A percentile compares a stretch with the other conserved stretches of the same genome.
Evolutionary conservation across 805 yeast genomes (phyloP).

Genomic region (Kuraishia piskuri): DNA sequence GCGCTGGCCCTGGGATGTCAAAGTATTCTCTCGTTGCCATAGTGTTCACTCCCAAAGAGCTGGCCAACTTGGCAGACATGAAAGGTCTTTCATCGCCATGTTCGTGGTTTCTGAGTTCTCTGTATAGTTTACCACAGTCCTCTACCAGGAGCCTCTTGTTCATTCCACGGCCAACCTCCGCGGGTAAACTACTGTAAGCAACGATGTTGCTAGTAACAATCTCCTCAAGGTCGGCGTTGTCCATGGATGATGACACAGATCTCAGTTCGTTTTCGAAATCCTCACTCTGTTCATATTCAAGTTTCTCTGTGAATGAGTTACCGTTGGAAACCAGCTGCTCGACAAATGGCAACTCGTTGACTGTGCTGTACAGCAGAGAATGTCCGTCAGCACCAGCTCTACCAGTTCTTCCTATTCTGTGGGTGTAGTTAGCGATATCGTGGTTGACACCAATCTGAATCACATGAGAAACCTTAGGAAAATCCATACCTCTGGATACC

Average conservation of each 20-base stretch:
- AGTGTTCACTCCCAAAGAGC: conserved; percentile 18
- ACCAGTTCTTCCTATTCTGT: conserved; percentile 94
- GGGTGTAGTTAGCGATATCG: conserved; percentile 74
- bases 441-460: conserved; percentile 74
- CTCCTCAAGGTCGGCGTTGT: conserved; percentile 9
- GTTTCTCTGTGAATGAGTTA: conserved; percentile 40
- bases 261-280: conserved; percentile 27
- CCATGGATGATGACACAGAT: conserved; percentile 23
- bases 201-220: conserved; percentile 5
- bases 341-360: conserved; percentile 49
- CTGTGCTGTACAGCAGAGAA: conserved; percentile 51
- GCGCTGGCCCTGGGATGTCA: conserved; percentile 22
- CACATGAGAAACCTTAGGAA: conserved; percentile 81
- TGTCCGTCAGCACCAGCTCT: conserved; percentile 80
- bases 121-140: conserved; percentile 8
- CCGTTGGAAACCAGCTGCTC: conserved; percentile 41
- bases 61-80: conserved; percentile 12
- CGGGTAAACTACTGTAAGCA: conserved; percentile 7
- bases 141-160: conserved; percentile 3
- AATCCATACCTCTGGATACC: conserved; percentile 95
- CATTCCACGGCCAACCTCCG: conserved; percentile 5
- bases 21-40: conserved; percentile 18
- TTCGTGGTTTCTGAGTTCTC: conserved; percentile 9
- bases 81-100: conserved; percentile 9
- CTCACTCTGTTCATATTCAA: conserved; percentile 26